Base-by-base conservation (phyloP, 2,329 filamentous ascomycete species). In the Trichophyton benhamiae region DNA sequence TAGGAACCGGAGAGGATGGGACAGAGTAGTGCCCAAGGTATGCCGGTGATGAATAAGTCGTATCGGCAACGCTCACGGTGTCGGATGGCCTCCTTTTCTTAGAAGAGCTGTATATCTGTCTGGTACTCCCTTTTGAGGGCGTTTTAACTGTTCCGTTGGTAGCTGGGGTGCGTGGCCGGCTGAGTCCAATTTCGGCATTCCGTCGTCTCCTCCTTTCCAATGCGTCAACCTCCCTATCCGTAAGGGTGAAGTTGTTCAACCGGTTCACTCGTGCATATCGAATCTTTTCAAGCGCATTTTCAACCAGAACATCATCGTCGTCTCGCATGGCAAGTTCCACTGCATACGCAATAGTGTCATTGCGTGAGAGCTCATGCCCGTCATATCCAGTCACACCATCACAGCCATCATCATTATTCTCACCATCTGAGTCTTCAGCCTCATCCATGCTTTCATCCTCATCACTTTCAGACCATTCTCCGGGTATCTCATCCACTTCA, bases 251-350 rank as follows among this genome's bases (percentile, higher is more conserved):
- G 62, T 95, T 88, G 52, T 81, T 79, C 72, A 86, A 87, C 65
- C 91, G 91, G 69, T 84, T 84, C 65, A 83, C 83, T 71, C 89
- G 85, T 15, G 91, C 90, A 66, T 85, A 83, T 65, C 86, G 83
- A 70, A 96, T 95, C 66, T 89, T 87, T 68, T 86, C 84, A 73
- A 95, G 76, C 46, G 91, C 91, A 65, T 84, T 84, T 66, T 91
- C 86, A 65, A 94, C 84, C 67, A 95, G 75, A 65, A 82, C 80
- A 67, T 92, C 87, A 71, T 95, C 89, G 67, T 82, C 82, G 62
- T 88, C 84, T 68, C 78, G 78, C 66, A 82, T 78, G 62, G 81
- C 79, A 65, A 84, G 69, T 64, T 83, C 79, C 64, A 82, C 72
- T 60, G 76, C 77, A 69, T 75, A 76, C 17, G 73, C 71, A 62